A percentile compares a stretch with the other conserved stretches of the same genome.
Conservation (phyloP, 2,329 filamentous ascomycete genomes). For the Neoscytalidium dimidiatum region DNA sequence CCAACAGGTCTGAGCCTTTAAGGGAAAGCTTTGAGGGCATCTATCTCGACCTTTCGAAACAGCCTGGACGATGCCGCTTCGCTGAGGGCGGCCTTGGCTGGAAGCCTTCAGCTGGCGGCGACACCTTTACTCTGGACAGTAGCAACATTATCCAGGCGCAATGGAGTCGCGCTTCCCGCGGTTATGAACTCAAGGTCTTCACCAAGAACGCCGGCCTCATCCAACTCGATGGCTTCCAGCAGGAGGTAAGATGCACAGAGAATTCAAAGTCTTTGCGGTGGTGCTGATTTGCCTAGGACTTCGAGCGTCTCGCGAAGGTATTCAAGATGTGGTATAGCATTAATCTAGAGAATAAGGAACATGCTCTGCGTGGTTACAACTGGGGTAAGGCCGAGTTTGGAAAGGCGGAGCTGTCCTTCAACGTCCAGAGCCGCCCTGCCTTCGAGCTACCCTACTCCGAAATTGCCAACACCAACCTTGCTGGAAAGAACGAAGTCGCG, state of each 20-base stretch:
- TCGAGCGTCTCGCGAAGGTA: slow-evolving; percentile 84
- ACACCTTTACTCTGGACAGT: slow-evolving; percentile 90
- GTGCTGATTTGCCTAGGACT: slow-evolving; percentile 59
- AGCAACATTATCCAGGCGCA: slow-evolving; percentile 83
- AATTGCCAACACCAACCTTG: slow-evolving; percentile 95
- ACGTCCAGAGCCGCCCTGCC: slow-evolving; percentile 91
- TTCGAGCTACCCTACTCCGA: slow-evolving; percentile 98
- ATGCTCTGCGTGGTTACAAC: slow-evolving; percentile 95
- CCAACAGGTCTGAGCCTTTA: slow-evolving; percentile 16
- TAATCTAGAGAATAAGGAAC: slow-evolving; percentile 87
- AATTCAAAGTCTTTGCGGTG: background rate
- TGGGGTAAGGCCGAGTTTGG: slow-evolving; percentile 98
- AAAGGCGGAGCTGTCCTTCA: slow-evolving; percentile 93
- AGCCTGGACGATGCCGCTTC: slow-evolving; percentile 89
- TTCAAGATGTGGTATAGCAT: slow-evolving; percentile 99
- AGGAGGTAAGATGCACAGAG: slow-evolving; percentile 60
- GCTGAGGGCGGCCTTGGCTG: slow-evolving; percentile 93
- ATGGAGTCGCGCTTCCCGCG: slow-evolving; percentile 91
- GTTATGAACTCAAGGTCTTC: slow-evolving; percentile 90
- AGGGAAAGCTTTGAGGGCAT: slow-evolving; percentile 97
- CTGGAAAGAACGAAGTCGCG: slow-evolving; percentile 95
- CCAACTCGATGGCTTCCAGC: slow-evolving; percentile 92
- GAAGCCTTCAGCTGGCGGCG: slow-evolving; percentile 84
- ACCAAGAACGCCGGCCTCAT: slow-evolving; percentile 82
- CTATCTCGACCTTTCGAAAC: slow-evolving; percentile 91